phyloP scores from a whole-genome alignment of 192 early-diverging fungal species.

The Umbelopsis ramanniana region DNA sequence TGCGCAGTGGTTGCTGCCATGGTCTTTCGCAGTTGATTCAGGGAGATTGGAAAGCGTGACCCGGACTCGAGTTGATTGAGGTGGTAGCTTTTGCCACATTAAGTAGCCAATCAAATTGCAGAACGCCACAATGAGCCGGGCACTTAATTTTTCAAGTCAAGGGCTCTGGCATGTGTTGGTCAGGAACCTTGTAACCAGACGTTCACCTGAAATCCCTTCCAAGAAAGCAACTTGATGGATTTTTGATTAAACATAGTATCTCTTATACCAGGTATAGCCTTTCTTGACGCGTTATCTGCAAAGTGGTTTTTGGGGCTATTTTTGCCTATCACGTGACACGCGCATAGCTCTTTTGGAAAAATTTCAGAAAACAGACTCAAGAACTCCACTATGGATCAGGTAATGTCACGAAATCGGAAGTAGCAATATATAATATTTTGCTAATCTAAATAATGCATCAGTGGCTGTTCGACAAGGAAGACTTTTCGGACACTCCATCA shows the following conservation, averaged over 20 bases:
- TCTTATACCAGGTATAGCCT: no score
- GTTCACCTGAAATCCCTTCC: neutral
- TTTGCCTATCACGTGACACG: no score
- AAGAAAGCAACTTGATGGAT: no score
- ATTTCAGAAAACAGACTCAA: neutral
- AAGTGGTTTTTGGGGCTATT: no score
- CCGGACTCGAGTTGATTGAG: neutral
- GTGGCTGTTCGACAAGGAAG: conserved; percentile 58
- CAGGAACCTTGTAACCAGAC: neutral
- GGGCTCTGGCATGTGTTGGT: conserved; percentile 7
- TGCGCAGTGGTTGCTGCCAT: conserved; percentile 27
- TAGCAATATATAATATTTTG: neutral
- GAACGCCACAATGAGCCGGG: conserved; percentile 1
- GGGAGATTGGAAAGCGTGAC: conserved; percentile 10
- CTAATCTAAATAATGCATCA: neutral
- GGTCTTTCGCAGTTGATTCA: conserved; percentile 20
- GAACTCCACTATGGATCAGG: conserved; percentile 16
- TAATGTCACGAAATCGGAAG: neutral
- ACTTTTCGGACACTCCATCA: conserved; percentile 57
- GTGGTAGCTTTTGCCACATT: conserved; percentile 2
- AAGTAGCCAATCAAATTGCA: neutral
- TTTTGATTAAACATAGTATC: no score
- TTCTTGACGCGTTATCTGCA: no score
- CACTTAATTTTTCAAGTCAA: conserved; percentile 1
- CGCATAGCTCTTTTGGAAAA: no score